Evolutionary conservation across 2,329 filamentous ascomycete species (phyloP), one percentile per base, ranked within the genome.

Genomic region (Trichoderma cornu-damae): DNA sequence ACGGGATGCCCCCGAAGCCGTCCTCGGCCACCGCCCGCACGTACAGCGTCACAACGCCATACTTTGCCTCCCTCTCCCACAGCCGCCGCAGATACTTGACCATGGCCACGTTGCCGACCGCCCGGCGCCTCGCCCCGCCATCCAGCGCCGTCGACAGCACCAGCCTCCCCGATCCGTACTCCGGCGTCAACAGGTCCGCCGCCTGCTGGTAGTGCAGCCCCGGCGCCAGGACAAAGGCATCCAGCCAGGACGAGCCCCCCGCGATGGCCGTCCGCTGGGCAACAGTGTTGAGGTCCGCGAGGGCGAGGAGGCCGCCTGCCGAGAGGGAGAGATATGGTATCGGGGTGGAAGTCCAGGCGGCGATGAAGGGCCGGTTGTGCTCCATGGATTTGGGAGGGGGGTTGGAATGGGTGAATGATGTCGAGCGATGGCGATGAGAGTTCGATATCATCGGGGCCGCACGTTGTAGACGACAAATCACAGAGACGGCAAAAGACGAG

Each of bases 131-230:
- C 4, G 68, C 65, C 8, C 65, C 66, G n/a, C 49, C 55, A 7
- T 49, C 30, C 4, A 70, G 69, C 18, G 73, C 73, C 34, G 71
- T 67, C 53, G 69, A 59, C 18, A 49, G 70, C n/a, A 55, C 51
- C 22, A 30, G 42, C 5, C 12, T 37, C 2, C 42, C 32, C n/a
- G 42, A 14, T 6, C 32, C 51, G 22, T 55, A 47, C 56, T 77
- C 74, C 2, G 73, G 68, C 59, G 73, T 73, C 14, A 85, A 69
- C 0, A 75, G 73, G 11, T 80, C 74, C 8, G 81, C 81, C 3
- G 77, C 74, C 62, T 85, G 81, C 62, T 86, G 81, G 61, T 79
- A 79, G 67, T 86, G 84, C 50, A 86, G 65, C 0, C 84, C 83
- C 0, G 83, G 83, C 2, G 79, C 81, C 2, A 86, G 73, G 11